These are phyloP conservation scores for Larix sibirica DNA, from an alignment of 83 land plant species.

Conservation along the genomic window DNA sequence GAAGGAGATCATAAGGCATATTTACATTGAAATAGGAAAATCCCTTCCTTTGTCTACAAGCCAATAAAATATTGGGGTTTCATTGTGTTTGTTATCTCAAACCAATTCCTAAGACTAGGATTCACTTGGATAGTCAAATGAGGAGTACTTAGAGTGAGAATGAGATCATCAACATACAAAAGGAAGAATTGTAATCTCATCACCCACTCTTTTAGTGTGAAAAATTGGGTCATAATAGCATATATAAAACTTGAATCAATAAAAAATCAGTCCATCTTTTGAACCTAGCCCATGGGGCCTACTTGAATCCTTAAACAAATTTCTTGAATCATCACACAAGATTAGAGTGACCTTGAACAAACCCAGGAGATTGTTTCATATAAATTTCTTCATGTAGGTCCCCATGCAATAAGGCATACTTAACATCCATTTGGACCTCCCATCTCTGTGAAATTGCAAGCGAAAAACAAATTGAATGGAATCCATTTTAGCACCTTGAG, in stretches of 20 bases:
- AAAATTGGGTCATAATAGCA: not conserved
- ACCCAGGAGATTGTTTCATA: constrained; percentile 22
- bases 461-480: no score
- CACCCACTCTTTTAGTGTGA: not conserved
- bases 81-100: constrained; percentile 21
- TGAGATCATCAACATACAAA: constrained; percentile 33
- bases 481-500: no score
- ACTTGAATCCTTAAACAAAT: constrained; percentile 20
- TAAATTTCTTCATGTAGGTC: constrained; percentile 12
- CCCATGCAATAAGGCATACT: not conserved
- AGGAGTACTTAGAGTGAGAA: constrained; percentile 16
- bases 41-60: not conserved
- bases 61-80: constrained; percentile 22
- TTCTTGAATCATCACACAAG: constrained; percentile 14
- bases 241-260: not conserved
- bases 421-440: no score
- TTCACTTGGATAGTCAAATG: not conserved
- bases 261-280: not conserved
- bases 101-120: not conserved
- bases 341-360: not conserved
- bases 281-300: constrained; percentile 15
- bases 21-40: constrained; percentile 12
- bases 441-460: no score
- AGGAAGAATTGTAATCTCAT: not conserved
- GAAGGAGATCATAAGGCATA: constrained; percentile 12